Percentiles rank a stretch among this genome's conserved stretches.
Evolutionary conservation across 163 green algal species (phyloP).

Genomic region (Scenedesmus sp.): DNA sequence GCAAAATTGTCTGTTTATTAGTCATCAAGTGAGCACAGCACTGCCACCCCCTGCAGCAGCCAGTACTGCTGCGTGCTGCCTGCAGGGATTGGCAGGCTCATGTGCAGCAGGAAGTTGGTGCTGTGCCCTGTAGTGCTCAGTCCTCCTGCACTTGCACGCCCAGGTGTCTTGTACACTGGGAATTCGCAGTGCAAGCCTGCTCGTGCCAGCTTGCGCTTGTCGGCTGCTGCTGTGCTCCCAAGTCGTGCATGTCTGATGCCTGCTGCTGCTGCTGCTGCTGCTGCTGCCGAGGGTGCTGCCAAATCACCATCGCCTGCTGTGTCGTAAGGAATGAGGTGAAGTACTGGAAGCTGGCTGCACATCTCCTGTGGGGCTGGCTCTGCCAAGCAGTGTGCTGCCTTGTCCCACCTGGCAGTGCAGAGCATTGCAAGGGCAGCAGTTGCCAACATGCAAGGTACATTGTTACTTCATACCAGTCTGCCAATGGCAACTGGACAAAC

Average conservation of each 20-base stretch:
- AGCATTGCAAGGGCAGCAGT: too few relatives aligned
- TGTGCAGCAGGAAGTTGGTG: constrained; percentile 84
- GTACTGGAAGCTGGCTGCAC: constrained; percentile 70
- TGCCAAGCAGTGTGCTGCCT: constrained; percentile 38
- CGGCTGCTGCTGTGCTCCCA: not conserved
- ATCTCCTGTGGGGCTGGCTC: constrained; percentile 73
- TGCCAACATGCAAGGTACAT: too few relatives aligned
- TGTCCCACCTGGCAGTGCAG: constrained; percentile 34
- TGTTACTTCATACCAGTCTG: too few relatives aligned
- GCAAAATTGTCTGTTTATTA: too few relatives aligned
- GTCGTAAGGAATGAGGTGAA: constrained; percentile 70
- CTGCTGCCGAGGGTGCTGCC: not conserved
- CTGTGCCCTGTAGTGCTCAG: constrained; percentile 82
- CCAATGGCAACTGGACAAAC: too few relatives aligned
- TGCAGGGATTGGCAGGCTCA: constrained; percentile 70
- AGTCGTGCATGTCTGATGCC: not conserved
- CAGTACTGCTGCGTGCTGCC: constrained; percentile 65
- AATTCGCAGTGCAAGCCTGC: constrained; percentile 68
- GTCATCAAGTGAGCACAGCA: constrained; percentile 74
- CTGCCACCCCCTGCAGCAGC: constrained; percentile 82
- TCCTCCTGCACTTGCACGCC: constrained; percentile 76
- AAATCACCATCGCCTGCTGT: not conserved
- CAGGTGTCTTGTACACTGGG: constrained; percentile 86
- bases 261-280: constrained; percentile 29
- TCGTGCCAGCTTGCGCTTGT: not conserved